Evolutionary conservation across 768 basidiomycete genomes (phyloP).

Genomic region (Russula brevipes): DNA sequence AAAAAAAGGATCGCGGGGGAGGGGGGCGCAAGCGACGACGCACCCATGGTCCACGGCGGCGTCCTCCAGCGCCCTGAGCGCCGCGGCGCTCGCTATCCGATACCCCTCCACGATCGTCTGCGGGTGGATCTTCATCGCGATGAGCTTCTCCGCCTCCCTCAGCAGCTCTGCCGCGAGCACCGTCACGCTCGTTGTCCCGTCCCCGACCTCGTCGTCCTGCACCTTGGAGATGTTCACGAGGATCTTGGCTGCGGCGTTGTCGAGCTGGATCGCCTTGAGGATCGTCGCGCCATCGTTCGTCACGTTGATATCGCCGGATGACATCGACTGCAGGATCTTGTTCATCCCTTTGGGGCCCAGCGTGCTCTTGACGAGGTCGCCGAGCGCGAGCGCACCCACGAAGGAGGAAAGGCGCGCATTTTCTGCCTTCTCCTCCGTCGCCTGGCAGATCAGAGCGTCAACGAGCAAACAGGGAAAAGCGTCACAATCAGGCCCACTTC

Average conservation of each 20-base stretch:
- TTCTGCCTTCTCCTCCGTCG: slow-evolving; percentile 93
- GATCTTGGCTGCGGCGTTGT: slow-evolving; percentile 98
- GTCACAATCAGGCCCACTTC: slow-evolving; percentile 40
- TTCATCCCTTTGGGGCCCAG: slow-evolving; percentile 99
- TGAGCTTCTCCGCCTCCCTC: slow-evolving; percentile 92
- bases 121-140: slow-evolving; percentile 89
- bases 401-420: slow-evolving; percentile 98
- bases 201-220: slow-evolving; percentile 99
- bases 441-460: slow-evolving; percentile 38
- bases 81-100: slow-evolving; percentile 83
- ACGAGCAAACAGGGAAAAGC: neutral
- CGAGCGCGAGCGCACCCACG: slow-evolving; percentile 93
- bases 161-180: slow-evolving; percentile 89
- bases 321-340: slow-evolving; percentile 93
- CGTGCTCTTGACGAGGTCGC: slow-evolving; percentile 98
- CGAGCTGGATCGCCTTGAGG: slow-evolving; percentile 93
- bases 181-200: slow-evolving; percentile 89
- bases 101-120: slow-evolving; percentile 98
- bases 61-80: slow-evolving; percentile 76
- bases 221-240: slow-evolving; percentile 99
- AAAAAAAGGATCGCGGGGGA: neutral
- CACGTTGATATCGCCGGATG: slow-evolving; percentile 88
- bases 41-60: slow-evolving; percentile 82
- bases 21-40: slow-evolving; percentile 30
- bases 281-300: slow-evolving; percentile 99